Evolutionary conservation across 257 asterid genomes (phyloP).

Genomic region (Handroanthus guayacan): DNA sequence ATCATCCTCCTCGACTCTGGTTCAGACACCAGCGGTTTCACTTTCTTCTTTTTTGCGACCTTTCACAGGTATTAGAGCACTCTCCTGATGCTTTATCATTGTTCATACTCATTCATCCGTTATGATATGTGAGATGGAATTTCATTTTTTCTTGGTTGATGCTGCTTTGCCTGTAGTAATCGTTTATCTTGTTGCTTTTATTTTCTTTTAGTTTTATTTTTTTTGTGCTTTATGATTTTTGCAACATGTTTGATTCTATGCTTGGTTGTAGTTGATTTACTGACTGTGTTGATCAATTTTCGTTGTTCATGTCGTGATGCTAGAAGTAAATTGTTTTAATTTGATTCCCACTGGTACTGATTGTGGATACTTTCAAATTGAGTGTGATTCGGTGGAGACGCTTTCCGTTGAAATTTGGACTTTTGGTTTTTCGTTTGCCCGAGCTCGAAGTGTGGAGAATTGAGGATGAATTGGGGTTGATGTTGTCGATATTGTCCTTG

Average conservation of each 20-base stretch:
- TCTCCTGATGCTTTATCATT: not conserved
- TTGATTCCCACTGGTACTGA: not conserved
- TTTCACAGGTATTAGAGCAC: conserved; percentile 27
- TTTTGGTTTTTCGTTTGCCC: not conserved
- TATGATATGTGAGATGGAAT: not conserved
- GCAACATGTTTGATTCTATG: not conserved
- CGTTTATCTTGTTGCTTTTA: not conserved
- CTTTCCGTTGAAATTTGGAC: not conserved
- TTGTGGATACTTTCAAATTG: not conserved
- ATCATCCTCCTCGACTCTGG: not conserved
- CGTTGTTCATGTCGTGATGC: not conserved
- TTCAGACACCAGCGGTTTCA: not conserved
- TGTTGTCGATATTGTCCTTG: not conserved
- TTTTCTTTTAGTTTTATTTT: not conserved
- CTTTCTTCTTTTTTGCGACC: not conserved
- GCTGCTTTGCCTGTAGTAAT: not conserved
- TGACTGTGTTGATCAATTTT: not conserved
- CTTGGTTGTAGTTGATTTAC: not conserved
- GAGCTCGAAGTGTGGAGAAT: not conserved
- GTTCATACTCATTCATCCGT: not conserved
- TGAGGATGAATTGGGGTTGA: not conserved
- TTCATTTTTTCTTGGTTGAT: not conserved
- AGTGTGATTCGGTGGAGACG: not conserved
- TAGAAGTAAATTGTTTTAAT: not conserved
- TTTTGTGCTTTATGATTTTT: not conserved